A percentile compares a stretch with the other conserved stretches of the same genome.
Evolutionary conservation across 225 moss, liverwort and hornwort genomes (phyloP).

Genomic region (Climacium dendroides): DNA sequence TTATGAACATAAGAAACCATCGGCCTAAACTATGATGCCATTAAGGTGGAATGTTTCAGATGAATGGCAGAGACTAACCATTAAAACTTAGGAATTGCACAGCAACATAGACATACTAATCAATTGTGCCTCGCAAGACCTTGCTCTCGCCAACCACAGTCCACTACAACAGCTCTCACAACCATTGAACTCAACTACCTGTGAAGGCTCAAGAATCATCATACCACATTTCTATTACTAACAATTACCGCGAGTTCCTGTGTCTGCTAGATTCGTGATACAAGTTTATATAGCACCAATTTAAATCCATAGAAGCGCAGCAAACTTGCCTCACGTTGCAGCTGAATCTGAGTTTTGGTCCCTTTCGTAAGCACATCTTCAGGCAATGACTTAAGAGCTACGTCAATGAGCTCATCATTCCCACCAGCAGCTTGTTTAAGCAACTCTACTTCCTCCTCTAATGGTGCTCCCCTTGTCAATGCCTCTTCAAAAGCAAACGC

Average conservation of each 20-base stretch:
- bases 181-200: neutral
- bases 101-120: neutral
- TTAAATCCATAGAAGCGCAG: neutral
- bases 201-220: neutral
- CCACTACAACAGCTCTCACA: neutral
- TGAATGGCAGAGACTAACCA: neutral
- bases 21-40: neutral
- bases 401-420: conserved; percentile 73
- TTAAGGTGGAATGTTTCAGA: neutral
- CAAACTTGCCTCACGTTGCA: conserved; percentile 62
- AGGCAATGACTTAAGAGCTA: conserved; percentile 80
- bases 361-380: conserved; percentile 54
- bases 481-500: conserved; percentile 95
- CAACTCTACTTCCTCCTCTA: conserved; percentile 60
- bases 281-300: neutral
- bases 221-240: neutral
- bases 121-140: neutral
- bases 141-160: neutral
- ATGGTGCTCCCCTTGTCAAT: conserved; percentile 59
- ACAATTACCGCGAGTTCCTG: neutral
- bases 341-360: conserved; percentile 61
- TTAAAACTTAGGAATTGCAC: neutral
- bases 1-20: neutral
- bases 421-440: conserved; percentile 72
- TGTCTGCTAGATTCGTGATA: neutral